These are phyloP conservation scores for Aspergillus cejpii DNA, from an alignment of 2,329 filamentous ascomycete species.

Conservation along the genomic window DNA sequence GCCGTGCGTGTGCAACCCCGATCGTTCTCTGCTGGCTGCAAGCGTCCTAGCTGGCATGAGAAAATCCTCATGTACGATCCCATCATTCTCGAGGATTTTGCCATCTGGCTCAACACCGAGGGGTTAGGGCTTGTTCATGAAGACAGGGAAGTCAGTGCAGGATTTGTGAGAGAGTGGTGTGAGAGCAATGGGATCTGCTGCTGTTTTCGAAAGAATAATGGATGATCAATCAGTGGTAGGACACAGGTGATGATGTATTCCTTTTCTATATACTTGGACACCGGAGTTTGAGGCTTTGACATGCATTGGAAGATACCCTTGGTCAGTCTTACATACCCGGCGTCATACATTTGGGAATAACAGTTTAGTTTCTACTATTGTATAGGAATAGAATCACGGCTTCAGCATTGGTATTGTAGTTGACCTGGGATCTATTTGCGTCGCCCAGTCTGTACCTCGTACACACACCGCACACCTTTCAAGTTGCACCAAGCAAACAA, in stretches of 20 bases:
- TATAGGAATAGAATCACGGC: too few relatives aligned
- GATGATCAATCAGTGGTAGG: not conserved
- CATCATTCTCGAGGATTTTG: conserved; percentile 77
- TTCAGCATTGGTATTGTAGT: too few relatives aligned
- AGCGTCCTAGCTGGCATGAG: conserved; percentile 67
- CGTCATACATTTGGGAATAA: not conserved
- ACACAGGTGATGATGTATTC: too few relatives aligned
- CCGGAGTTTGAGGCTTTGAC: not conserved
- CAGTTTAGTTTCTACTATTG: too few relatives aligned
- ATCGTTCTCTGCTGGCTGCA: conserved; percentile 31
- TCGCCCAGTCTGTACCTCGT: too few relatives aligned
- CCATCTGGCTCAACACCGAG: conserved; percentile 72
- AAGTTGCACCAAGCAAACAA: not conserved
- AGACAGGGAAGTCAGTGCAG: conserved; percentile 57
- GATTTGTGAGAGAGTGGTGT: conserved; percentile 80
- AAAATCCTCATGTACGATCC: conserved; percentile 93
- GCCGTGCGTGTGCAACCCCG: conserved; percentile 43
- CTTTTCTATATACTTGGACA: too few relatives aligned
- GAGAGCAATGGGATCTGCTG: conserved; percentile 81
- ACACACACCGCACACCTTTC: too few relatives aligned
- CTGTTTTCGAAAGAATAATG: conserved; percentile 50
- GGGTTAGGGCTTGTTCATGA: conserved; percentile 57
- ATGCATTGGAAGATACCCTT: not conserved
- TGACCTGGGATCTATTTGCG: too few relatives aligned
- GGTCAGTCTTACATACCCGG: not conserved